Base-by-base conservation (phyloP, 164 flowering plant species). In the Cinnamomum micranthum region DNA sequence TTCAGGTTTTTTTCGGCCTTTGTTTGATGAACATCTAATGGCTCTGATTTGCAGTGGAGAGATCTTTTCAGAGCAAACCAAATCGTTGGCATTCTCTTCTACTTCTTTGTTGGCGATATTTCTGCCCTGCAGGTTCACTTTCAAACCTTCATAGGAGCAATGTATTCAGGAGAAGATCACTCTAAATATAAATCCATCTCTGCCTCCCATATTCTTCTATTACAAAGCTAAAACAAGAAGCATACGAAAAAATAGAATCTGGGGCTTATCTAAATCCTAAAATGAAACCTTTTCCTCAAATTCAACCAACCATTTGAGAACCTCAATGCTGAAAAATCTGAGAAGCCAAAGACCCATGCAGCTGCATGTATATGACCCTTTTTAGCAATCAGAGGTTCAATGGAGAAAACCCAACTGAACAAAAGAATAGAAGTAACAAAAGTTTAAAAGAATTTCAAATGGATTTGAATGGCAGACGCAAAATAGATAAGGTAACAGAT, bases 31-130 rank as follows among this genome's bases (percentile, higher is more conserved):
- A 92, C 99, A 67, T 95, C 97, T 50, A 87, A 78, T 68, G 94
- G 91, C 81, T 87, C 92, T 77, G 98, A 86, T 85, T 87, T 92
- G 84, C 99, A 93, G 74, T 91, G 90, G 31, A 95, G 84, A 23
- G 98, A 87, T 72, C 77, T 92, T 85, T 90, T 93, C 78, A 95
- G 74, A 65, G 92, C 83, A 76, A 93, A 87, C 99, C 99, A 95
- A 77, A 92, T 95, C 74, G 93, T 91, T 75, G 98, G 91, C 92
- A 89, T 90, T 41, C 79, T 80, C 67, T 67, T 59, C 60, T 41
- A 31, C 58, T 60, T 67, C 33, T 19, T 2, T 28, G 22, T 20
- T 17, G 14, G 19, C 69, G 19, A 68, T 25, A 72, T 65, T 47
- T 11, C 22, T 22, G 9, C 47, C 76, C 50, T 25, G 50, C 10